Conservation (phyloP, 306 rosid species). For the Ceratonia siliqua region DNA sequence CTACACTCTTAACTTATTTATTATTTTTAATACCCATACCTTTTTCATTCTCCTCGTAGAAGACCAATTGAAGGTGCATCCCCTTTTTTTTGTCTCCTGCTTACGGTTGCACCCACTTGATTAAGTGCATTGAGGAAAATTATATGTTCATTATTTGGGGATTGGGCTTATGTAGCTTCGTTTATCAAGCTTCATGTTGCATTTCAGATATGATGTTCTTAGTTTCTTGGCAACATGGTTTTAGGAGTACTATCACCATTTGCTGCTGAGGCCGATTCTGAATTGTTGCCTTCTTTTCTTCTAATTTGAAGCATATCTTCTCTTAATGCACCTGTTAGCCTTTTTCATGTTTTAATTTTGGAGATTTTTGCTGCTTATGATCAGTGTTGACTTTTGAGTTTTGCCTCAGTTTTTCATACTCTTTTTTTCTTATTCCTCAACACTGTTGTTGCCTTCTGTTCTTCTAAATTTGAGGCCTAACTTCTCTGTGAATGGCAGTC, state of each 20-base stretch:
- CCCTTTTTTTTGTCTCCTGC: neutral
- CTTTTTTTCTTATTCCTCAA: conserved; percentile 2
- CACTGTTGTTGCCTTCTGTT: neutral
- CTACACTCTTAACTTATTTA: neutral
- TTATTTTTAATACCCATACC: conserved; percentile 1
- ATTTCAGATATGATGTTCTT: neutral
- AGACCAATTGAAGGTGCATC: neutral
- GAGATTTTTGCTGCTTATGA: neutral
- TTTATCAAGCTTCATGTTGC: neutral
- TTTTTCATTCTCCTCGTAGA: neutral
- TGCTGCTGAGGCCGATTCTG: neutral
- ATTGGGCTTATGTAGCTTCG: neutral
- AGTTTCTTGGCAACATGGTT: neutral
- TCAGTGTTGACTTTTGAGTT: neutral
- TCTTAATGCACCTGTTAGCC: too few relatives aligned
- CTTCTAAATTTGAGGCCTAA: neutral
- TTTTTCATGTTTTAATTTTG: neutral
- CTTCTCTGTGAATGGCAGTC: neutral
- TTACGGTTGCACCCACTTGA: neutral
- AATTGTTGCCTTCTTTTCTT: neutral
- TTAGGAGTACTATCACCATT: neutral
- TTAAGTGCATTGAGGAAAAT: neutral
- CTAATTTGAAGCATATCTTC: neutral
- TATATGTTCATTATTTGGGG: neutral
- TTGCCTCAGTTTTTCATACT: conserved; percentile 1